Percentiles rank a stretch among this genome's conserved stretches.
phyloP scores from a whole-genome alignment of 1,284 basidiomycete genomes.

The Jaminaea rosea region DNA sequence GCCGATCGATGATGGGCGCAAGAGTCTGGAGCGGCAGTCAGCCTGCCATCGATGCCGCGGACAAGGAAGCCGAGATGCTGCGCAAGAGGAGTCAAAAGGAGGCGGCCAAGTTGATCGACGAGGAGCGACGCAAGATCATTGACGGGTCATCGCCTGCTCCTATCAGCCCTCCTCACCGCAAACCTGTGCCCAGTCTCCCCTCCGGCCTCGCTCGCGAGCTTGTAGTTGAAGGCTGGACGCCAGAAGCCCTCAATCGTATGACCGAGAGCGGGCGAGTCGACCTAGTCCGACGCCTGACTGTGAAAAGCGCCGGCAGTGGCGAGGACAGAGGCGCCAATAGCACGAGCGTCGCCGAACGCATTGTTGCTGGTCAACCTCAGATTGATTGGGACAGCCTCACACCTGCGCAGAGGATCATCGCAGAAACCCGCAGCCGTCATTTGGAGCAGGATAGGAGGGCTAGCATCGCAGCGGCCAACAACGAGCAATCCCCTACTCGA shows the following conservation, averaged over 20 bases:
- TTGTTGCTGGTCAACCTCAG: background rate
- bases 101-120: conserved; percentile 37
- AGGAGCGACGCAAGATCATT: conserved; percentile 24
- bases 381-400: conserved; percentile 16
- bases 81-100: conserved; percentile 26
- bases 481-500: background rate
- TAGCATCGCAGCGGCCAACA: background rate
- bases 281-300: background rate
- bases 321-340: too few relatives aligned
- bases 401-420: conserved; percentile 35
- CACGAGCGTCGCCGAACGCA: too few relatives aligned
- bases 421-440: conserved; percentile 29
- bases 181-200: conserved; percentile 18
- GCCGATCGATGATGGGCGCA: conserved; percentile 19
- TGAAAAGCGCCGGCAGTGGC: background rate
- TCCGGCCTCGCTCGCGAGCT: background rate
- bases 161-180: conserved; percentile 3
- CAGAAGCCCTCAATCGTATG: background rate
- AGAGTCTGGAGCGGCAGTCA: conserved; percentile 14
- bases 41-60: background rate
- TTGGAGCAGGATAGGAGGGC: conserved; percentile 20
- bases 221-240: background rate
- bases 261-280: background rate
- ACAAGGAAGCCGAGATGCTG: conserved; percentile 22
- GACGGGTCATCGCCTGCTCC: background rate